Conservation (phyloP, 202 grass and related monocot species). For the Zizania palustris region DNA sequence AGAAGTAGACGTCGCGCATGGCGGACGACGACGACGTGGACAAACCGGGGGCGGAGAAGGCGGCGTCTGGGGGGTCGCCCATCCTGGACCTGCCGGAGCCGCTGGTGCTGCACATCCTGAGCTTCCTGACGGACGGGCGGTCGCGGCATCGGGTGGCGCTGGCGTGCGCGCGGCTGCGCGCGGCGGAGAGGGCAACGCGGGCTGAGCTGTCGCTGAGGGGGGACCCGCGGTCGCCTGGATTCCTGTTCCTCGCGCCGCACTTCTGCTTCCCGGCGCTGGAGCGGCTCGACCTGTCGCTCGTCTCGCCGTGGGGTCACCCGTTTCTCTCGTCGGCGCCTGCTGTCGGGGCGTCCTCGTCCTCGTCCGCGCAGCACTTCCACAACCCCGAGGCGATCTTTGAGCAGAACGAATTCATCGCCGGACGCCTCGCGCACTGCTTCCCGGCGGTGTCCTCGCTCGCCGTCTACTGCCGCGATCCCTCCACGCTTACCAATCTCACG, state of each 20-base stretch:
- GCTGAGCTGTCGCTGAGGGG: conserved; percentile 71
- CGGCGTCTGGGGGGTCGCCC: not conserved
- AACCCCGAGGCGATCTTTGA: conserved; percentile 18
- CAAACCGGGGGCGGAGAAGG: not conserved
- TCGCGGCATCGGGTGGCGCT: conserved; percentile 38
- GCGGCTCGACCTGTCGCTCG: conserved; percentile 77
- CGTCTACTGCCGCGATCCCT: conserved; percentile 86
- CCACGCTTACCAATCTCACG: conserved; percentile 56
- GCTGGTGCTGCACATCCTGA: conserved; percentile 51
- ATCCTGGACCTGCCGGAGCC: conserved; percentile 56
- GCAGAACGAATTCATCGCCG: conserved; percentile 42
- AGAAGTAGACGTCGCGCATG: conserved; percentile 17
- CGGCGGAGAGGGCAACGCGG: conserved; percentile 64
- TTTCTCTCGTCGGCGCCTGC: conserved; percentile 46
- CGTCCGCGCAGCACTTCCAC: not conserved
- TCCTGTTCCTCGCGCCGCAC: conserved; percentile 34
- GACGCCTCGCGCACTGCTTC: conserved; percentile 47
- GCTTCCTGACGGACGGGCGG: conserved; percentile 46
- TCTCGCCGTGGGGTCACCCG: conserved; percentile 73
- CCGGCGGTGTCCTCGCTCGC: conserved; percentile 57
- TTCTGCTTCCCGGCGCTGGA: conserved; percentile 70
- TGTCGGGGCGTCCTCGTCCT: not conserved
- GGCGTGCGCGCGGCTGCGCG: conserved; percentile 32
- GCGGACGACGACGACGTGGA: not conserved
- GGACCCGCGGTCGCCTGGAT: conserved; percentile 47